Conservation (phyloP, 306 rosid genomes). For the Phaseolus lunatus region DNA sequence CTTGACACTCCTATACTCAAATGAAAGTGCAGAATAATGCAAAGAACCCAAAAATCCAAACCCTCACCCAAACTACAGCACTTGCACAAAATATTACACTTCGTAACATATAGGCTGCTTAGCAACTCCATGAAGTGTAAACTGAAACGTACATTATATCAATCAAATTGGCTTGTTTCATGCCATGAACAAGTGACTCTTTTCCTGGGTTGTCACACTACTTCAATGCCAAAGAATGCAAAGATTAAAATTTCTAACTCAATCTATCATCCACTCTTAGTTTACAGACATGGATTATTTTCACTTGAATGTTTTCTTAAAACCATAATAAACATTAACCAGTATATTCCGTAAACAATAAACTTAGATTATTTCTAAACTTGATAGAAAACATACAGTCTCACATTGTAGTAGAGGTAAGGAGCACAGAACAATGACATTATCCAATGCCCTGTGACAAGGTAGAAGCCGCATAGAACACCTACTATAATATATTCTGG, state of each 20-base stretch:
- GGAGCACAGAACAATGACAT: slow-evolving; percentile 81
- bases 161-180: slow-evolving; percentile 28
- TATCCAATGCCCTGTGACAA: slow-evolving; percentile 89
- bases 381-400: slow-evolving; percentile 68
- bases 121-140: slow-evolving; percentile 30
- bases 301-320: neutral
- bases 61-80: neutral
- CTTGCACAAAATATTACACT: slow-evolving; percentile 13
- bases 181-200: neutral
- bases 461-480: slow-evolving; percentile 68
- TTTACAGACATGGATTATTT: neutral
- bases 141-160: neutral
- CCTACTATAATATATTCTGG: slow-evolving; percentile 82
- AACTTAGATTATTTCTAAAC: slow-evolving; percentile 4
- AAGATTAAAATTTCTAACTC: slow-evolving; percentile 27
- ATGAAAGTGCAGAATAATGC: slow-evolving; percentile 3
- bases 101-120: neutral
- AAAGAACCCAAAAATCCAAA: slow-evolving; percentile 21
- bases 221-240: slow-evolving; percentile 15
- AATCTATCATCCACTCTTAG: slow-evolving; percentile 10
- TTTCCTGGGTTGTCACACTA: slow-evolving; percentile 7
- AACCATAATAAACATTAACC: neutral
- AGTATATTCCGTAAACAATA: slow-evolving; percentile 19
- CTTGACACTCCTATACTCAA: slow-evolving; percentile 1
- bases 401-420: slow-evolving; percentile 81